Percentiles rank a stretch among this genome's conserved stretches.
Conservation (phyloP, 805 yeast genomes). For the Cyberlindnera galapagoensis region DNA sequence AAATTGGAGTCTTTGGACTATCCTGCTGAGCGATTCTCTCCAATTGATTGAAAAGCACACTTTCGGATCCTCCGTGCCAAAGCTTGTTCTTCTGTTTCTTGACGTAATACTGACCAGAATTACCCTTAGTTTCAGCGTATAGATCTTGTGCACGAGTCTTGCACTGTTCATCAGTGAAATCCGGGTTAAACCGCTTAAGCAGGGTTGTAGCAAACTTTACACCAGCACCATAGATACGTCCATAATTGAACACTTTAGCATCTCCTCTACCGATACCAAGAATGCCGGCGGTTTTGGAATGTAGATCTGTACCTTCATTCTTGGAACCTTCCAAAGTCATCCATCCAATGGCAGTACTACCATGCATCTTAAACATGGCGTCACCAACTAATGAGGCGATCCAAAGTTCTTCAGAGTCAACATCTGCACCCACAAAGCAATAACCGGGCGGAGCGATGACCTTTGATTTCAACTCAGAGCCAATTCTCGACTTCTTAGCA, state of each 20-base stretch:
- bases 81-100: constrained; percentile 27
- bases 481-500: constrained; percentile 78
- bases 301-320: constrained; percentile 86
- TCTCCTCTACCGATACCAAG: constrained; percentile 85
- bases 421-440: constrained; percentile 96
- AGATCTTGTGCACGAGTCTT: constrained; percentile 53
- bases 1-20: constrained; percentile 79
- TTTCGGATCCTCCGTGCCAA: constrained; percentile 91
- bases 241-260: constrained; percentile 94
- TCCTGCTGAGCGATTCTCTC: constrained; percentile 82
- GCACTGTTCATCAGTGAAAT: constrained; percentile 62
- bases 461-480: constrained; percentile 88
- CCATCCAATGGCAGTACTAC: constrained; percentile 97
- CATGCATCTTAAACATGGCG: constrained; percentile 81
- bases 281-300: constrained; percentile 87
- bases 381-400: constrained; percentile 95
- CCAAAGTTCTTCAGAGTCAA: constrained; percentile 97
- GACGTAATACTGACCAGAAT: constrained; percentile 25
- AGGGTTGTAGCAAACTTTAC: constrained; percentile 81
- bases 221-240: constrained; percentile 98
- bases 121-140: constrained; percentile 83
- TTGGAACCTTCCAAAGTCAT: constrained; percentile 98
- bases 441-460: constrained; percentile 85
- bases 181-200: constrained; percentile 76
- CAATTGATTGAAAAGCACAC: constrained; percentile 81